Conservation (phyloP, 2,329 filamentous ascomycete species). For the Chaetomiaceae sp. region DNA sequence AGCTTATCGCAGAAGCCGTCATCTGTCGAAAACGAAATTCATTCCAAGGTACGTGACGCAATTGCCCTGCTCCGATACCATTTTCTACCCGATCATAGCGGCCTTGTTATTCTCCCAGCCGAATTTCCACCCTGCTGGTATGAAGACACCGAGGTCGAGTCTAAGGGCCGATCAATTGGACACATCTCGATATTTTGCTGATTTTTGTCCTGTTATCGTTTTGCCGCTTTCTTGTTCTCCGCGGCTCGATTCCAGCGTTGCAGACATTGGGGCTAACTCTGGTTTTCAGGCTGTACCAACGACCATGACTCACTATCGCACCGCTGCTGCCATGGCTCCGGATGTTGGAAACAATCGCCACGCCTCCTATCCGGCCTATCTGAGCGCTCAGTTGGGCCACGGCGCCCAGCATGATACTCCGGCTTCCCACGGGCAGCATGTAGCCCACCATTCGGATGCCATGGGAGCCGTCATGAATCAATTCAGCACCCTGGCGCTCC, state of each 20-base stretch:
- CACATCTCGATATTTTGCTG: too few relatives aligned
- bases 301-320: constrained; percentile 29
- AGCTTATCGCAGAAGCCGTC: background rate
- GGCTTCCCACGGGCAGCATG: constrained; percentile 26
- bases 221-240: background rate
- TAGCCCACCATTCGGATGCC: constrained; percentile 24
- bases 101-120: too few relatives aligned
- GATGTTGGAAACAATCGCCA: constrained; percentile 27
- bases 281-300: constrained; percentile 11
- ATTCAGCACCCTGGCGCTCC: constrained; percentile 28
- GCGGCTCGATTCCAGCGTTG: too few relatives aligned
- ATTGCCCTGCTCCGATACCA: background rate
- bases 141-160: too few relatives aligned
- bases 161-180: too few relatives aligned
- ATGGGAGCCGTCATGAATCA: constrained; percentile 30
- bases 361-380: constrained; percentile 23
- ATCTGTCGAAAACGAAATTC: background rate
- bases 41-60: constrained; percentile 7
- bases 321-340: constrained; percentile 23
- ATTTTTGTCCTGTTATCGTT: background rate
- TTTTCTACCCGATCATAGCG: too few relatives aligned
- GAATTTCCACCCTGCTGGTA: too few relatives aligned
- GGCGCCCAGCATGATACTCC: constrained; percentile 24
- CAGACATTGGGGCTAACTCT: constrained; percentile 5
- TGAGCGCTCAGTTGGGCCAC: constrained; percentile 23